Evolutionary conservation across 2,329 filamentous ascomycete species (phyloP).

Genomic region (Colletotrichum sp.): DNA sequence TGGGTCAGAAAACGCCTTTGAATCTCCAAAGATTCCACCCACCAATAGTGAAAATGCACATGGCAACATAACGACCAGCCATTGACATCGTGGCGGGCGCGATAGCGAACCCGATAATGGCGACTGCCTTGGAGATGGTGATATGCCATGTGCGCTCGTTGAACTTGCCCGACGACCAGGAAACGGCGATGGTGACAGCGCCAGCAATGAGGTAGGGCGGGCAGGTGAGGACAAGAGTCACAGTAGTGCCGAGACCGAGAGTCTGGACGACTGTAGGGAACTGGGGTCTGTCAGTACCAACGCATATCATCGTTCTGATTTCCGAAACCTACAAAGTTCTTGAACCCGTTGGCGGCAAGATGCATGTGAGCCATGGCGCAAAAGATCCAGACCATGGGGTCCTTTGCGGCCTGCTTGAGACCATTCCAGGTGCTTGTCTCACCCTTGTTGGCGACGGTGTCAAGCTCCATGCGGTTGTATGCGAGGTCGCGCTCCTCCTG

Average conservation of each 20-base stretch:
- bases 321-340: conserved; percentile 36
- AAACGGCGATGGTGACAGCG: conserved; percentile 25
- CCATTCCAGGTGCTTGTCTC: conserved; percentile 26
- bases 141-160: conserved; percentile 50
- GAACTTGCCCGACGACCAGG: conserved; percentile 39
- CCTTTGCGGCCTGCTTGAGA: conserved; percentile 39
- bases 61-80: conserved; percentile 30
- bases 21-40: conserved; percentile 25
- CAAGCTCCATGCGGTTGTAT: conserved; percentile 26
- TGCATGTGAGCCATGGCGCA: conserved; percentile 56
- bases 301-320: fast-evolving
- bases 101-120: conserved; percentile 41
- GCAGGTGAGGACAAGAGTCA: conserved; percentile 53
- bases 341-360: conserved; percentile 49
- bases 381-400: conserved; percentile 50
- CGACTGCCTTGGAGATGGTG: conserved; percentile 41
- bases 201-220: conserved; percentile 36
- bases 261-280: conserved; percentile 49
- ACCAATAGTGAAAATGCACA: conserved; percentile 34
- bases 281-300: background rate
- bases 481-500: conserved; percentile 24
- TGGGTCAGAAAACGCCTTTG: too few relatives aligned
- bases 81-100: conserved; percentile 28
- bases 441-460: conserved; percentile 27
- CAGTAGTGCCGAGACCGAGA: conserved; percentile 49